Evolutionary conservation across 2,329 filamentous ascomycete species (phyloP), one percentile per base, ranked within the genome.

Genomic region (Talaromyces sp.): DNA sequence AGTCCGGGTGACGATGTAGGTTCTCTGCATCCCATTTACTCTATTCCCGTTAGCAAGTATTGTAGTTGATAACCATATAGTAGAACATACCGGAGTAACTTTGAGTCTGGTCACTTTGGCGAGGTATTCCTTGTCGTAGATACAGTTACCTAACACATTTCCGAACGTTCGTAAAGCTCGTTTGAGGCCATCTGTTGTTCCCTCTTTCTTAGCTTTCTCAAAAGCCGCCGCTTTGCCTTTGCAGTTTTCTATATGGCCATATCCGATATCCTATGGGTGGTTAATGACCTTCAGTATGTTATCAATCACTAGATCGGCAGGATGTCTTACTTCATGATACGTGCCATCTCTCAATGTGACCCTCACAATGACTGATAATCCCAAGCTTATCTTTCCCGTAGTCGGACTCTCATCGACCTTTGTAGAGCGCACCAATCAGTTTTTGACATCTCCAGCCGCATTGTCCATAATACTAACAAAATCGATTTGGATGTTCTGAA

Each of bases 191-290:
- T 99, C 94, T 9, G 95, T 97, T 2, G 91, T 95, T 7, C 91
- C 95, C 77, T 97, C 92, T 73, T 99, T 99, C 78, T 97, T 99
- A 1, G 94, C 92, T 75, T 99, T 99, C 72, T 99, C 94, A 68
- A 97, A 99, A 0, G 93, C 94, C 53, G 89, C 88, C 2, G 92
- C 93, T 76, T 99, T 99, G 57, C 90, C 89, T 75, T 93, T 95
- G 73, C 88, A 91, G 69, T 99, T 99, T 73, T 97, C 93, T 65
- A 96, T 96, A 64, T 94, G 89, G 7, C 94, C 94, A 69, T 99
- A 99, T 28, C 94, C 94, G 62, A 97, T 88, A 70, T 99, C 94
- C 81, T 84, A 58, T 22, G 2, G 2, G 33, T 33, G 3, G 7
- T 33, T 9, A n/a, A 19, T 35, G n/a, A 8, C 17, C 19, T 8